Percentiles rank a stretch among this genome's conserved stretches.
Conservation (phyloP, 108 stramenopile genomes). For the Cyclotella sp. region DNA sequence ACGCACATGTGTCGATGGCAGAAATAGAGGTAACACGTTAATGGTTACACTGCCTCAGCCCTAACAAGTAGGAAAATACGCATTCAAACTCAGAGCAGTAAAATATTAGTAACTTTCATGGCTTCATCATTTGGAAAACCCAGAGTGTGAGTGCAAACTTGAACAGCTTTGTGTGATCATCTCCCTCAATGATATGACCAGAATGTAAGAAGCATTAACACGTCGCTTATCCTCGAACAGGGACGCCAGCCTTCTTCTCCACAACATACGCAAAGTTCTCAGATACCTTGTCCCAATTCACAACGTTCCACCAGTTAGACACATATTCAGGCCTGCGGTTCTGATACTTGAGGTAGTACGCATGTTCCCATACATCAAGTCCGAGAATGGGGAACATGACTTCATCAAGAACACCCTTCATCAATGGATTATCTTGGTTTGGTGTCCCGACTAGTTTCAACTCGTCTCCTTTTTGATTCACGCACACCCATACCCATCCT, state of each 20-base stretch:
- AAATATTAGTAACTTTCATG: too few relatives aligned
- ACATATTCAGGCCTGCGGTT: constrained; percentile 97
- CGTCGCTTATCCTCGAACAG: constrained; percentile 48
- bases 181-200: too few relatives aligned
- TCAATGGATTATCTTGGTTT: constrained; percentile 98
- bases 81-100: too few relatives aligned
- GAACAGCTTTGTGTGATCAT: too few relatives aligned
- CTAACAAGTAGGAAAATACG: too few relatives aligned
- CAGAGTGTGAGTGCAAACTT: too few relatives aligned
- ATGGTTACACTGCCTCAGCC: too few relatives aligned
- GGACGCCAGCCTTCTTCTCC: constrained; percentile 85
- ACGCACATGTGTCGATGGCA: too few relatives aligned
- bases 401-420: constrained; percentile 92
- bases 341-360: constrained; percentile 99
- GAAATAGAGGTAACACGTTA: too few relatives aligned
- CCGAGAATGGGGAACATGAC: constrained; percentile 97
- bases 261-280: constrained; percentile 88
- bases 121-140: too few relatives aligned
- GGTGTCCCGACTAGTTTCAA: constrained; percentile 92
- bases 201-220: too few relatives aligned
- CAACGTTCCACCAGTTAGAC: constrained; percentile 95
- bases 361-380: constrained; percentile 99
- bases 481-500: constrained; percentile 96
- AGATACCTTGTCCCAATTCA: constrained; percentile 95
- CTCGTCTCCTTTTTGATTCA: constrained; percentile 80